Evolutionary conservation across 192 early-diverging fungal species (phyloP), one percentile per base, ranked within the genome.

Genomic region (Backusella parvicylindrica): DNA sequence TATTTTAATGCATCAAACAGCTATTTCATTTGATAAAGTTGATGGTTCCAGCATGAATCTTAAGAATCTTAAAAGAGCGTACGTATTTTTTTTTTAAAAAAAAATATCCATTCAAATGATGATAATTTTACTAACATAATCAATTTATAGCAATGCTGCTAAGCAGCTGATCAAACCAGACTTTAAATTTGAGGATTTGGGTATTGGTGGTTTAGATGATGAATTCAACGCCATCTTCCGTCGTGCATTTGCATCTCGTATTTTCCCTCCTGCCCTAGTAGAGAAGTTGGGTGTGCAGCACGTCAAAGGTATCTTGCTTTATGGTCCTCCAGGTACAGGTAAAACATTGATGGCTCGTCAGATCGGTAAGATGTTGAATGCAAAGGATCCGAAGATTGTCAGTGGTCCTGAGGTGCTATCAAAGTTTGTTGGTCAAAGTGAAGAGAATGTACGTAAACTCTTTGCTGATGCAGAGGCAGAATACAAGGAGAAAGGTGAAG

Each of bases 281-380:
- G 95, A 96, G 77, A 94, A 95, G 77, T 84, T 98, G 49, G 97
- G 97, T n/a, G 96, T 99, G 56, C 95, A 97, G 77, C 98, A 99
- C 81, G 96, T 96, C 66, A 99, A 97, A 84, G 95, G 95, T 74
- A 92, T 96, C 74, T 82, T 95, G 68, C 83, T 95, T 3, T 95
- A 92, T 81, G 96, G 97, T 21, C 96, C 97, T 38, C 96, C 97
- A 0, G 97, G 97, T 70, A 99, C 97, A 0, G 97, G 97, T 50
- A 99, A 99, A 80, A 99, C 97, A 21, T 84, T 98, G 65, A 96
- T 99, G 91, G 97, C 97, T 8, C 91, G 98, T 11, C 97, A 99
- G 83, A 99, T 99, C 71, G 98, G 97, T 23, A 98, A 98, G 76
- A 98, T 99, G 98, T 88, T 99, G 70, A 98, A 98, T 77, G 92